Evolutionary conservation across 768 basidiomycete genomes (phyloP), one percentile per base, ranked within the genome.

Genomic region (Boletus speciosus): DNA sequence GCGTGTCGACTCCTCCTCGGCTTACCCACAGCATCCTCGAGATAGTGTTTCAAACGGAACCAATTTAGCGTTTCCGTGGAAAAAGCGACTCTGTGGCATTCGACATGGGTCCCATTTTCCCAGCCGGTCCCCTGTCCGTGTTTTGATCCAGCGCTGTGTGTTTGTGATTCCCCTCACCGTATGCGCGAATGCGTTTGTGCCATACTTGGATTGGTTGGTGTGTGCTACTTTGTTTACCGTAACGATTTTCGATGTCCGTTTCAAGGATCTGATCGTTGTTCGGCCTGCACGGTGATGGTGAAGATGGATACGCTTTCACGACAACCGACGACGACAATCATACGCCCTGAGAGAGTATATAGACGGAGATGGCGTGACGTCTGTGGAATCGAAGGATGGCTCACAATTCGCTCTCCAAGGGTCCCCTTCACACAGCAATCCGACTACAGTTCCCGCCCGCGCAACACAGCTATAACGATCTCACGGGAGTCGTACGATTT

Each of bases 261-360:
- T 36, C 19, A 32, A 16, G 25, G 16, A 29, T 32, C 10, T 35
- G 40, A 48, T 46, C 25, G 11, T 36, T 41, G 47, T 45, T 41
- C 21, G 34, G 12, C 19, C 36, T 35, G 11, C 23, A 34, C 36
- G 3, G 32, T 34, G 47, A 54, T 37, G 42, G 38, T 45, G 38
- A 41, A 19, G 47, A 46, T 60, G 57, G 55, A 50, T 51, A 63
- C 48, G 34, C 14, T 32, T 29, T 60, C 51, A 6, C 57, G 52
- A 57, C 55, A 39, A 31, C 49, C 46, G 41, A 44, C 56, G 25
- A 25, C 35, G 41, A 53, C 29, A 29, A 46, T 44, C 39, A n/a
- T 40, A 7, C 29, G 4, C 34, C 37, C 15, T 12, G 12, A 7
- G 12, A 14, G 5, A 34, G 5, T 42, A 58, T 41, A 45, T 40